Conservation (phyloP, 148 eudicot genomes). For the Rhododendron ferrugineum region DNA sequence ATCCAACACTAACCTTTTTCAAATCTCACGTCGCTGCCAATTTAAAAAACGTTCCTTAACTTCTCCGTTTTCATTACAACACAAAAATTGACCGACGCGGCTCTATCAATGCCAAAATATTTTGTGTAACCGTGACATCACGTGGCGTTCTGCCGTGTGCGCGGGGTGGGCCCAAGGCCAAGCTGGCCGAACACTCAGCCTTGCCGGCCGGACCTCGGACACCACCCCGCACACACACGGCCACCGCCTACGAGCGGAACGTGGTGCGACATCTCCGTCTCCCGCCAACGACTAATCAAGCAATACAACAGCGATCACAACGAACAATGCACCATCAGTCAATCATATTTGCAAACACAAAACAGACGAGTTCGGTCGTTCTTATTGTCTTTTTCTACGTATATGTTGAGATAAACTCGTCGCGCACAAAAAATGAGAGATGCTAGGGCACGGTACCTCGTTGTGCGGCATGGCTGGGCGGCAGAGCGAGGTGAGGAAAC, state of each 20-base stretch:
- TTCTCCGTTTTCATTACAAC: neutral
- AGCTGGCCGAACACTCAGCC: neutral
- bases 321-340: too few species aligned
- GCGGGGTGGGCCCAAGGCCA: neutral
- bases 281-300: neutral
- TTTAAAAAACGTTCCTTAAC: neutral
- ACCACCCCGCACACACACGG: neutral
- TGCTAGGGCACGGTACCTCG: slow-evolving; percentile 16
- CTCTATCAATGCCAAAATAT: neutral
- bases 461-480: slow-evolving; percentile 27
- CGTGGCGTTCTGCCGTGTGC: neutral
- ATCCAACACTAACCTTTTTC: too few species aligned
- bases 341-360: neutral
- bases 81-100: neutral
- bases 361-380: neutral
- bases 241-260: neutral
- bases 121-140: too few species aligned
- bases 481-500: neutral
- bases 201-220: neutral
- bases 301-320: neutral
- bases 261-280: neutral
- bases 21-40: neutral
- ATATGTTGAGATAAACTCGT: neutral
- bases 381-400: neutral
- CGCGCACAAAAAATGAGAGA: neutral